Evolutionary conservation across 139 green algal species (phyloP).

Genomic region (Haematococcus lacustris): DNA sequence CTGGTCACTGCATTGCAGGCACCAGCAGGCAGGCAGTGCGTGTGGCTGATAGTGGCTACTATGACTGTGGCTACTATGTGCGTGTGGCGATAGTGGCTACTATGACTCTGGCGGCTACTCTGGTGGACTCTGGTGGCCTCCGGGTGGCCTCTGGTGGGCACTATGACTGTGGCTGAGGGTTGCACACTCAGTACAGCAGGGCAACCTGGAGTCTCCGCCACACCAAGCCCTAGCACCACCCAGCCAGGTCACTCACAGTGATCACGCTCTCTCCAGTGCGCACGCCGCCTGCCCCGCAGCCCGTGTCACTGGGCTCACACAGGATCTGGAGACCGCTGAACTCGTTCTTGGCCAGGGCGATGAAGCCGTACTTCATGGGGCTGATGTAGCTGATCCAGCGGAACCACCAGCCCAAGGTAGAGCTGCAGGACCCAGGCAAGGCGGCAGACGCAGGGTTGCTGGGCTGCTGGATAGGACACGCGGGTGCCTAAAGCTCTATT

Average conservation of each 20-base stretch:
- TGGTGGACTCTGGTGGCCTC: not conserved
- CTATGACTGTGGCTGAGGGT: not conserved
- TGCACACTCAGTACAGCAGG: not conserved
- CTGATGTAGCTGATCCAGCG: constrained; percentile 9
- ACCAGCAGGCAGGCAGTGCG: not conserved
- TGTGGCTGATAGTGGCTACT: not conserved
- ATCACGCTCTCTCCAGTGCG: not conserved
- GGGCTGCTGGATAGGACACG: not conserved
- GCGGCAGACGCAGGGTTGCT: not conserved
- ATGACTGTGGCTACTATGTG: too few relatives aligned
- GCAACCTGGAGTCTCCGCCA: not conserved
- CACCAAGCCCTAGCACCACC: not conserved
- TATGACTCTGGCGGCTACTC: too few relatives aligned
- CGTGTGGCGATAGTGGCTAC: too few relatives aligned
- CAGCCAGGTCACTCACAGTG: not conserved
- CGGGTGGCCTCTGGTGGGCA: not conserved
- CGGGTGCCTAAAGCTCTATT: not conserved
- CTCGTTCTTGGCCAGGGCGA: constrained; percentile 27
- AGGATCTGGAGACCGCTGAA: constrained; percentile 19
- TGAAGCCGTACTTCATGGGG: constrained; percentile 17
- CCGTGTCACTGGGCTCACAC: not conserved
- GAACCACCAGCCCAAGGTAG: constrained; percentile 6
- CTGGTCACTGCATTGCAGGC: not conserved
- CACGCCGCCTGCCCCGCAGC: not conserved
- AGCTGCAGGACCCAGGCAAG: not conserved